Percentiles rank a stretch among this genome's conserved stretches.
Evolutionary conservation across 768 basidiomycete species (phyloP).

Genomic region (Lanmaoa pseudosensibilis): DNA sequence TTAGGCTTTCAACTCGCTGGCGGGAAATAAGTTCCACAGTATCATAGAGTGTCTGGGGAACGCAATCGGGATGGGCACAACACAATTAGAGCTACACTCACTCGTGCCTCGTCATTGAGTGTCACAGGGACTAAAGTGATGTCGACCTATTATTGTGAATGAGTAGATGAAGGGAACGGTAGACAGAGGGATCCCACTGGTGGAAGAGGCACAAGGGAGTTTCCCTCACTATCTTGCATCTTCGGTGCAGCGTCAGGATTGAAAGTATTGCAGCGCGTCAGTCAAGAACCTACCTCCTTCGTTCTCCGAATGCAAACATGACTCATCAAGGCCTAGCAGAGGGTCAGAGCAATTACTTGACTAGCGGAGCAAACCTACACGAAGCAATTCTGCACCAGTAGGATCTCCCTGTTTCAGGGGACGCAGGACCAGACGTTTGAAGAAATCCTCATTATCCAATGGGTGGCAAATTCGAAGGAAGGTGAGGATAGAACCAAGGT

Average conservation of each 20-base stretch:
- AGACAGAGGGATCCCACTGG: slow-evolving; percentile 41
- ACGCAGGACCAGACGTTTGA: slow-evolving; percentile 73
- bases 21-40: slow-evolving; percentile 63
- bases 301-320: slow-evolving; percentile 79
- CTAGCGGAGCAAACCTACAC: slow-evolving; percentile 42
- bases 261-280: neutral
- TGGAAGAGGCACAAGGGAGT: slow-evolving; percentile 72
- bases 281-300: slow-evolving; percentile 58
- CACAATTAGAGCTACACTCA: slow-evolving; percentile 31
- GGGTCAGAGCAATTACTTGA: slow-evolving; percentile 2
- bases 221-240: slow-evolving; percentile 84
- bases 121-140: slow-evolving; percentile 73
- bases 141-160: slow-evolving; percentile 54
- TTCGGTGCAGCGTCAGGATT: slow-evolving; percentile 34
- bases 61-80: neutral
- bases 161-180: neutral
- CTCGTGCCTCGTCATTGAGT: slow-evolving; percentile 63
- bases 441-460: slow-evolving; percentile 80
- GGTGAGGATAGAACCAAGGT: slow-evolving; percentile 81
- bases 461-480: slow-evolving; percentile 87
- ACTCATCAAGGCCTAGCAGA: slow-evolving; percentile 66
- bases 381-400: slow-evolving; percentile 66
- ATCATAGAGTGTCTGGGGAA: slow-evolving; percentile 60
- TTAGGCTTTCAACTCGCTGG: slow-evolving; percentile 56
- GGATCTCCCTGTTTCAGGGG: slow-evolving; percentile 72